Base-by-base conservation (phyloP, 352 stramenopile genomes). In the Phytophthora citrophthora region DNA sequence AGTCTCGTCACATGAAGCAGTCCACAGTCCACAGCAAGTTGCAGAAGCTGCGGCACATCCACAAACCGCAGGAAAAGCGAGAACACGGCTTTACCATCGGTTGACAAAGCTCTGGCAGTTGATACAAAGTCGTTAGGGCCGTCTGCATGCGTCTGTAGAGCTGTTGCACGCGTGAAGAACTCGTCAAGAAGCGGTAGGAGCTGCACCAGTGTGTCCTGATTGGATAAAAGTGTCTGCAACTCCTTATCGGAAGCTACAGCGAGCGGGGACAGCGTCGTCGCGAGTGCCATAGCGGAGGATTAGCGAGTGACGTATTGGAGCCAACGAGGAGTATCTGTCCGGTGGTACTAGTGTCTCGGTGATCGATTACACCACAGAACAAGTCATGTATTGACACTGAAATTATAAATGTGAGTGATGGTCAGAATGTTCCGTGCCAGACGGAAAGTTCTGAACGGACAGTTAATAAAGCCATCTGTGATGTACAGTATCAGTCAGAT, bases 1-100 rank as follows among this genome's bases (percentile, higher is more conserved):
- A 93, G n/a, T 15, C 81, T 60, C 47, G 81, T 76, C 24, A 86
- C 58, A 34, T 90, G 82, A n/a, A 91, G 55, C 40, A 77, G 10
- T 0, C 51, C 68, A 10, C 45, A 48, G 24, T 54, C 27, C 4
- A 31, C 13, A 36, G 76, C 60, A 18, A 74, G 54, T 11, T 54
- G 29, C 8, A 74, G 16, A 23, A 85, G 68, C 26, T 60, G 23
- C 1, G 56, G 41, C 3, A 16, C 44, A 9, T 62, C 46, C 16
- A 45, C 31, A 20, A 81, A 51, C 10, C 69, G 76, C 44, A 66
- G 53, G 36, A 81, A 84, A 2, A 89, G 64, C 59, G 52, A 68
- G 32, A 86, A 87, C 16, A 80, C 71, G 23, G 56, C 52, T 16
- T 45, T 47, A 20, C 55, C 29, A 29, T 74, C 48, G 20, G 32